Conservation (phyloP, 2,329 filamentous ascomycete species). For the Claviceps sp. region DNA sequence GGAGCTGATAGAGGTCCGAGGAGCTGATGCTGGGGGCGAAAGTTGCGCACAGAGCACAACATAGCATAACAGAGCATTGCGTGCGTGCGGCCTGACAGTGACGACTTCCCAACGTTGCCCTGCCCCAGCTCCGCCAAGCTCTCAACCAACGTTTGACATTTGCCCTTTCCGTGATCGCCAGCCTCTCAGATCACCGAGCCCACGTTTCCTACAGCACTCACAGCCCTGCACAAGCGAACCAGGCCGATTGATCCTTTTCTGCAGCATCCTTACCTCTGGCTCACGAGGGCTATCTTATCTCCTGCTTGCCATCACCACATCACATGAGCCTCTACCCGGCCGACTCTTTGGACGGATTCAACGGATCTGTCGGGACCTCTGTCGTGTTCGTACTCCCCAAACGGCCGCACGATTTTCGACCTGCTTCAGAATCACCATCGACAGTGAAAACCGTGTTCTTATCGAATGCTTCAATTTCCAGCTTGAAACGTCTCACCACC, state of each 20-base stretch:
- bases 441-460: background rate
- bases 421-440: background rate
- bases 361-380: background rate
- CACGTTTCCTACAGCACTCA: background rate
- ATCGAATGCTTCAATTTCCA: slow-evolving; percentile 7
- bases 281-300: background rate
- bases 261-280: background rate
- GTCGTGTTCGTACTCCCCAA: background rate
- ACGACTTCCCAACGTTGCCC: slow-evolving; percentile 1
- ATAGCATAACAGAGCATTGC: background rate
- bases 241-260: background rate
- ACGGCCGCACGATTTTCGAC: too few species aligned
- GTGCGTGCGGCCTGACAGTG: background rate
- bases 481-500: background rate
- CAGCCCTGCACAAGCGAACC: background rate
- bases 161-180: background rate
- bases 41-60: background rate
- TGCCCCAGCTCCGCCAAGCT: background rate
- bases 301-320: background rate
- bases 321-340: background rate
- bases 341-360: background rate
- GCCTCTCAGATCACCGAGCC: background rate
- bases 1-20: too few species aligned
- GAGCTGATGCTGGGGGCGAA: too few species aligned
- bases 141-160: background rate